A percentile compares a stretch with the other conserved stretches of the same genome.
Evolutionary conservation across 345 rosid genomes (phyloP).

Genomic region (Eucalyptus sp.): DNA sequence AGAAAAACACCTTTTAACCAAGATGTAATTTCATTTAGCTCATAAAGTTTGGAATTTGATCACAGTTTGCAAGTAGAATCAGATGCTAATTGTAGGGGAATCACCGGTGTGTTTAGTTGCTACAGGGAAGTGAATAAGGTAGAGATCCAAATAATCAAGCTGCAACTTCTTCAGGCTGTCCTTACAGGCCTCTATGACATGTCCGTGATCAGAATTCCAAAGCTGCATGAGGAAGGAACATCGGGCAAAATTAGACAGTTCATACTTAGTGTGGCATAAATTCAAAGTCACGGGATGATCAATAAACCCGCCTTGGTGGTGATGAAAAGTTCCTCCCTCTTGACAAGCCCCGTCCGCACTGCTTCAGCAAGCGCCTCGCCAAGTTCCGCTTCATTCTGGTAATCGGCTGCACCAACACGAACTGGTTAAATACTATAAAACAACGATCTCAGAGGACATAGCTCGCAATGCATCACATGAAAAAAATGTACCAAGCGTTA

Average conservation of each 20-base stretch:
- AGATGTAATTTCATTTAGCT: not conserved
- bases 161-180: constrained; percentile 82
- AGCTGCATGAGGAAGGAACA: constrained; percentile 25
- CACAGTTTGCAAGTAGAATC: not conserved
- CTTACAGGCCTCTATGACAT: constrained; percentile 76
- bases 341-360: constrained; percentile 47
- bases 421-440: not conserved
- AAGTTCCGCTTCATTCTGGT: constrained; percentile 61
- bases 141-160: constrained; percentile 83
- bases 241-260: not conserved
- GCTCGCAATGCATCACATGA: not conserved
- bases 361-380: constrained; percentile 71
- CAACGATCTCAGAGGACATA: not conserved
- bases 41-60: not conserved
- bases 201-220: constrained; percentile 97
- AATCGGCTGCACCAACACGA: constrained; percentile 44
- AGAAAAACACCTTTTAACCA: not conserved
- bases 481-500: not conserved
- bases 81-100: not conserved
- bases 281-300: not conserved
- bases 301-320: constrained; percentile 55
- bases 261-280: not conserved
- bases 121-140: constrained; percentile 78
- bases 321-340: constrained; percentile 77
- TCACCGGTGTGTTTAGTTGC: constrained; percentile 79